phyloP scores from a whole-genome alignment of 495 filamentous ascomycete species.

The Monascus purpureus region DNA sequence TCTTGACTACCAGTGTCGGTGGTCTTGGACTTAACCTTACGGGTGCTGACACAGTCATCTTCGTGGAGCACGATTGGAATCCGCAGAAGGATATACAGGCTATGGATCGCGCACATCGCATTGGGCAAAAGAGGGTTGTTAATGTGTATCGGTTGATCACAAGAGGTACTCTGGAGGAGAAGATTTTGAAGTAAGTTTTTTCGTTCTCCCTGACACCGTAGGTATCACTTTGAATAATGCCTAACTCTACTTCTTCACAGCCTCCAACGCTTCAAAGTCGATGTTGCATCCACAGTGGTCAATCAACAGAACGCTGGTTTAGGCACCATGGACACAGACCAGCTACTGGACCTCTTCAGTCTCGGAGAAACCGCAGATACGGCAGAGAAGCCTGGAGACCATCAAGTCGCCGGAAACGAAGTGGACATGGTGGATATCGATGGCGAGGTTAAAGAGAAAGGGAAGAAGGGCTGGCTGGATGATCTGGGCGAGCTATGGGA shows the following conservation, averaged over 20 bases:
- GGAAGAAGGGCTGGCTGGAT: constrained; percentile 90
- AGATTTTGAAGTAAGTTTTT: constrained; percentile 70
- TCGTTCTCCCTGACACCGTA: neutral
- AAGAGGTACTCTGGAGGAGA: constrained; percentile 91
- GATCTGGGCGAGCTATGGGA: constrained; percentile 95
- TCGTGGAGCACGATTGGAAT: constrained; percentile 99
- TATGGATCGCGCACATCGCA: constrained; percentile 97
- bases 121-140: constrained; percentile 98
- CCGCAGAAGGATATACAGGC: constrained; percentile 97
- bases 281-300: constrained; percentile 93
- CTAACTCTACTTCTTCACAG: constrained; percentile 30
- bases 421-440: constrained; percentile 91
- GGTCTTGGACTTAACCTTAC: constrained; percentile 91
- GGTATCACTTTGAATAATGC: neutral
- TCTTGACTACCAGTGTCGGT: constrained; percentile 89
- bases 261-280: constrained; percentile 98
- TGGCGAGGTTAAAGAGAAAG: constrained; percentile 84
- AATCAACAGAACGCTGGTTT: constrained; percentile 98
- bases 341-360: constrained; percentile 94
- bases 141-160: constrained; percentile 98
- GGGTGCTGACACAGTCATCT: constrained; percentile 95
- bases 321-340: constrained; percentile 92
- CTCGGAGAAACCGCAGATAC: constrained; percentile 64
- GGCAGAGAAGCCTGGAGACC: constrained; percentile 45
- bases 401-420: constrained; percentile 44